Conservation (phyloP, 495 filamentous ascomycete genomes). For the Chaetomidium leptoderma region DNA sequence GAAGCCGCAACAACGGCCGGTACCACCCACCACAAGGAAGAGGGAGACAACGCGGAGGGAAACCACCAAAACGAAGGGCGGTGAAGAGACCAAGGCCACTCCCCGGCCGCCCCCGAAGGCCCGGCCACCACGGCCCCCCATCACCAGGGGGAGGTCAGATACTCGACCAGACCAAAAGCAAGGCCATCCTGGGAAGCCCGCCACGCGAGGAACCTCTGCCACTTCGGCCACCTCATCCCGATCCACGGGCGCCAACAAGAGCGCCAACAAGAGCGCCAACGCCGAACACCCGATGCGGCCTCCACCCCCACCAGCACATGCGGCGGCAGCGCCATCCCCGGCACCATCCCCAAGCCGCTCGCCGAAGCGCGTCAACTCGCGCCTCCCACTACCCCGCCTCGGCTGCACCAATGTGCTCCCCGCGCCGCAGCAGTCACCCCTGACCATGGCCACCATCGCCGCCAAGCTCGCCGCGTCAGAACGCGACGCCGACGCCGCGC, state of each 20-base stretch:
- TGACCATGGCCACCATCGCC: constrained; percentile 51
- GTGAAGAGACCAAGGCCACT: not conserved
- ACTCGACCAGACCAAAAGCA: constrained; percentile 6
- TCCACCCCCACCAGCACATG: not conserved
- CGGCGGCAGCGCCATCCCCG: constrained; percentile 6
- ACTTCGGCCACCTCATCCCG: constrained; percentile 14
- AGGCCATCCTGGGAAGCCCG: not conserved
- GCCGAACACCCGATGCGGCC: constrained; percentile 1
- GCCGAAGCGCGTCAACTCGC: constrained; percentile 32
- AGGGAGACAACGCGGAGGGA: constrained; percentile 1
- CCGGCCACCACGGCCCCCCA: constrained; percentile 11
- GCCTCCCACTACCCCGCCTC: constrained; percentile 38
- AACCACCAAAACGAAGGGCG: not conserved
- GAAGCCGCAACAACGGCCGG: not conserved
- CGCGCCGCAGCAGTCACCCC: constrained; percentile 44
- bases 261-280: constrained; percentile 5
- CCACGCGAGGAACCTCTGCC: constrained; percentile 9
- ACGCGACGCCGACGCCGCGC: constrained; percentile 52
- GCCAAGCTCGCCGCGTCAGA: constrained; percentile 54
- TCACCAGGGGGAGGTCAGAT: constrained; percentile 14
- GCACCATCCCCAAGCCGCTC: constrained; percentile 19
- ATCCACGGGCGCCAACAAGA: constrained; percentile 12
- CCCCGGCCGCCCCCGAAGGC: not conserved
- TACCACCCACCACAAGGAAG: not conserved
- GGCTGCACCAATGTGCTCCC: constrained; percentile 24